Percentiles rank a stretch among this genome's conserved stretches.
Evolutionary conservation across 1,284 basidiomycete species (phyloP).

Genomic region (Ganoderma leucocontextum): DNA sequence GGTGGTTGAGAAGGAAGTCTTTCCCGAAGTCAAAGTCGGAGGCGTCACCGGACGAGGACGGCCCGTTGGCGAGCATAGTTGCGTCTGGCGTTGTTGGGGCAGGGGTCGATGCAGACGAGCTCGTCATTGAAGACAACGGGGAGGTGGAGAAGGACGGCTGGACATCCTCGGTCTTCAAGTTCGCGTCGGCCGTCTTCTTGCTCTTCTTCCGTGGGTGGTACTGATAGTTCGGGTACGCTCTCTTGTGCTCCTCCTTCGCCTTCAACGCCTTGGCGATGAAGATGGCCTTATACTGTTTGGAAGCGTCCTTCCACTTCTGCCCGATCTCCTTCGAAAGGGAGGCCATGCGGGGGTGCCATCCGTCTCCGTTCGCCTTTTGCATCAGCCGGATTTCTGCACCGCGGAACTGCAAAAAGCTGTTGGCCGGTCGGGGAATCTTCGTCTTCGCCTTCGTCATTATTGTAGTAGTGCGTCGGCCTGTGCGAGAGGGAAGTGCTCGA

Average conservation of each 20-base stretch:
- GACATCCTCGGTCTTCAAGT: background rate
- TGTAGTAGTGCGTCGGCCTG: background rate
- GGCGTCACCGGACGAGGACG: background rate
- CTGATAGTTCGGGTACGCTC: constrained; percentile 69
- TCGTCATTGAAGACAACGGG: background rate
- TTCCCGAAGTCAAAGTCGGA: background rate
- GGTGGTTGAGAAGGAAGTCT: background rate
- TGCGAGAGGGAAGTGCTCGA: background rate
- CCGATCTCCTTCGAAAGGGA: background rate
- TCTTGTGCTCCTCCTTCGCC: constrained; percentile 70
- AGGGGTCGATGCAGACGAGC: background rate
- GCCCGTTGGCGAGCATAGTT: background rate
- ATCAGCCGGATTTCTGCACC: too few species aligned
- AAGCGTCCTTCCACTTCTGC: background rate
- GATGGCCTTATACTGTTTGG: constrained; percentile 27
- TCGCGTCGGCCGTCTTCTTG: constrained; percentile 40
- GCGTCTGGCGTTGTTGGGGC: background rate
- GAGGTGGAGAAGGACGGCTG: background rate
- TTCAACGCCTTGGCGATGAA: constrained; percentile 71
- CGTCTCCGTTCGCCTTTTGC: too few species aligned
- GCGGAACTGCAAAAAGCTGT: background rate
- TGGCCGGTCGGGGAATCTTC: background rate
- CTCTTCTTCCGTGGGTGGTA: constrained; percentile 73
- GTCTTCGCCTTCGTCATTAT: background rate
- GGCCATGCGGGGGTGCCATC: too few species aligned